A percentile compares a stretch with the other conserved stretches of the same genome.
Conservation (phyloP, 768 basidiomycete species). For the Lepiota brunneoincarnata region DNA sequence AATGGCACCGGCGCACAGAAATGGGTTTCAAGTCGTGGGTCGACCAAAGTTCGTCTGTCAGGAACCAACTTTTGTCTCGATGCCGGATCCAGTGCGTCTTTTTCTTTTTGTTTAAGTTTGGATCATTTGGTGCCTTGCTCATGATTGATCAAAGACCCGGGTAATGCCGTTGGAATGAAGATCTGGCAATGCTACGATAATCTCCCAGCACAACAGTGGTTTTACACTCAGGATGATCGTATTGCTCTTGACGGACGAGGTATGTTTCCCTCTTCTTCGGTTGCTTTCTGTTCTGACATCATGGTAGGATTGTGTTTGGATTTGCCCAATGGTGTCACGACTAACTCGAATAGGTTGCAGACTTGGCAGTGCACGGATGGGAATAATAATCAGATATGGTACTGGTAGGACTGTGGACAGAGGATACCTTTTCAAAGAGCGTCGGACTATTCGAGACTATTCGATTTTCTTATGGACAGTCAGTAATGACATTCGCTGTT, state of each 20-base stretch:
- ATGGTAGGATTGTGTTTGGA: constrained; percentile 26
- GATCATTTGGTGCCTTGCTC: no score
- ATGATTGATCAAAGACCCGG: constrained; percentile 14
- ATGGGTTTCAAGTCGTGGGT: constrained; percentile 18
- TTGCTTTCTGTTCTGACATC: neutral
- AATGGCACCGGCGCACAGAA: constrained; percentile 21
- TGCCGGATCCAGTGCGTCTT: constrained; percentile 16
- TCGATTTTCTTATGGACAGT: no score
- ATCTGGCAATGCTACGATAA: constrained; percentile 29
- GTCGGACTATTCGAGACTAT: no score
- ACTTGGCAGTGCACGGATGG: constrained; percentile 30
- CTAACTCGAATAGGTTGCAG: constrained; percentile 27
- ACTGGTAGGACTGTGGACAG: neutral
- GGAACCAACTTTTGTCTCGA: constrained; percentile 23
- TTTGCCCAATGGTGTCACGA: constrained; percentile 24
- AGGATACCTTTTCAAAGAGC: no score
- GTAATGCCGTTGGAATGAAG: constrained; percentile 19
- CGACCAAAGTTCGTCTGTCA: constrained; percentile 16
- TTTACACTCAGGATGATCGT: constrained; percentile 26
- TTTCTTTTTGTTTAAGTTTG: no score
- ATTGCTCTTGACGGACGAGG: constrained; percentile 26
- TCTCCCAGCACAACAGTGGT: constrained; percentile 32
- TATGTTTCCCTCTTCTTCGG: neutral
- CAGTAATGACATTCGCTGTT: no score
- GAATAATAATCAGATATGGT: constrained; percentile 29